Evolutionary conservation across 805 yeast genomes (phyloP).

Genomic region (Ogataea trehaloabstinens): DNA sequence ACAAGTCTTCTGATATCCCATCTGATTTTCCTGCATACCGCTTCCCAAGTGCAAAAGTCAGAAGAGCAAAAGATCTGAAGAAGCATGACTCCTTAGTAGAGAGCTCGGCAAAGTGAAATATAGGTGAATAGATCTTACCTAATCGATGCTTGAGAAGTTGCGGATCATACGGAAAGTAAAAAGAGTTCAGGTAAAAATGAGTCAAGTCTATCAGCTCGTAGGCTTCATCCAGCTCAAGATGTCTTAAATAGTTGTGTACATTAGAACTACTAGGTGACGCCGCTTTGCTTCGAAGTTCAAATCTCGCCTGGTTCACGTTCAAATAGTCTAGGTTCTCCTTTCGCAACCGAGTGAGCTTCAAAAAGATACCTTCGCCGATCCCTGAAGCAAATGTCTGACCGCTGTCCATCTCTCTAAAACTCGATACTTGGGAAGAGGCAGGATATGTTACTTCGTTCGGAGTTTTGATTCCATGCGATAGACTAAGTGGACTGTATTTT

Average conservation of each 20-base stretch:
- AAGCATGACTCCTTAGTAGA: constrained; percentile 7
- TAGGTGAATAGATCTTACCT: constrained; percentile 11
- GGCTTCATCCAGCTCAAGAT: constrained; percentile 15
- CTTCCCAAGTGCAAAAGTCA: constrained; percentile 25
- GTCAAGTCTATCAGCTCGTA: constrained; percentile 13
- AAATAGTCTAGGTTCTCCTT: constrained; percentile 2
- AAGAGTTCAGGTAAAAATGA: constrained; percentile 24
- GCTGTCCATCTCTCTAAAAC: constrained; percentile 2
- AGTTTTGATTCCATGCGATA: background rate
- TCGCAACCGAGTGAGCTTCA: constrained; percentile 1
- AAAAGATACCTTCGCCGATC: constrained; percentile 2
- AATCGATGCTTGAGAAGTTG: constrained; percentile 17
- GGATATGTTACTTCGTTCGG: background rate
- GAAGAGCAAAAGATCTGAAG: constrained; percentile 20
- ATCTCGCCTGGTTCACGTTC: background rate
- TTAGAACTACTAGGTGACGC: constrained; percentile 4
- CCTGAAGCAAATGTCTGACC: constrained; percentile 6
- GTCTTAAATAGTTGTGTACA: constrained; percentile 10
- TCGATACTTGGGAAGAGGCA: background rate
- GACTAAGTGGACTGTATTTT: background rate
- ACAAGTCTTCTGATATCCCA: constrained; percentile 15
- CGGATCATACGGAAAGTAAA: constrained; percentile 26
- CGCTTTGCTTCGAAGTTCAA: constrained; percentile 2
- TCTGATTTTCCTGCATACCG: constrained; percentile 20
- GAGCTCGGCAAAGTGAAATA: constrained; percentile 10